Conservation (phyloP, 441 rosid species). For the Raphanus hybrid region DNA sequence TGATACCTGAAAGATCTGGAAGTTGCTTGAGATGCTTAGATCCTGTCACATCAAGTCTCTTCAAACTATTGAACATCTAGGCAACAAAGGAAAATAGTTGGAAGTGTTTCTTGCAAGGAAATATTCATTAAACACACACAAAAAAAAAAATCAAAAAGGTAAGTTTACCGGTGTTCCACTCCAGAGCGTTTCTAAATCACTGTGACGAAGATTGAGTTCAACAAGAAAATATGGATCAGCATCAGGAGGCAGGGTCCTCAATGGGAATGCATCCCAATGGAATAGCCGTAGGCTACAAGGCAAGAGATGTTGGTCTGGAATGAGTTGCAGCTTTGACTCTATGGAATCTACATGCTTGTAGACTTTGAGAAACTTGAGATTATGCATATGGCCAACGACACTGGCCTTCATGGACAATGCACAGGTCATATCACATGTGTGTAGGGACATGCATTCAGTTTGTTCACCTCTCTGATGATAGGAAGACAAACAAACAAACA, state of each 20-base stretch:
- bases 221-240: constrained; percentile 8
- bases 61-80: neutral
- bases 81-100: neutral
- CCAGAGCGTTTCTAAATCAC: neutral
- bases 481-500: neutral
- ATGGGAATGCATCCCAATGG: constrained; percentile 1
- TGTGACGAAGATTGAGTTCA: constrained; percentile 2
- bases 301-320: neutral
- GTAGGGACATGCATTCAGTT: constrained; percentile 21
- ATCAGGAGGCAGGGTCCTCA: constrained; percentile 4
- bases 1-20: neutral
- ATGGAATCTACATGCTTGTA: constrained; percentile 25
- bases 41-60: constrained; percentile 3
- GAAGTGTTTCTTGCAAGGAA: neutral
- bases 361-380: constrained; percentile 24
- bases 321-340: constrained; percentile 2
- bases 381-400: neutral
- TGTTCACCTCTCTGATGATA: neutral
- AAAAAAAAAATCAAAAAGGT: neutral
- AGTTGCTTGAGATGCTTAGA: constrained; percentile 3
- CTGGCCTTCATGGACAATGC: neutral
- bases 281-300: neutral
- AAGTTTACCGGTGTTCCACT: neutral
- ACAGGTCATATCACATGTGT: constrained; percentile 14
- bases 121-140: neutral